Evolutionary conservation across 768 basidiomycete species (phyloP).

Genomic region (Dioszegia aurantiaca): DNA sequence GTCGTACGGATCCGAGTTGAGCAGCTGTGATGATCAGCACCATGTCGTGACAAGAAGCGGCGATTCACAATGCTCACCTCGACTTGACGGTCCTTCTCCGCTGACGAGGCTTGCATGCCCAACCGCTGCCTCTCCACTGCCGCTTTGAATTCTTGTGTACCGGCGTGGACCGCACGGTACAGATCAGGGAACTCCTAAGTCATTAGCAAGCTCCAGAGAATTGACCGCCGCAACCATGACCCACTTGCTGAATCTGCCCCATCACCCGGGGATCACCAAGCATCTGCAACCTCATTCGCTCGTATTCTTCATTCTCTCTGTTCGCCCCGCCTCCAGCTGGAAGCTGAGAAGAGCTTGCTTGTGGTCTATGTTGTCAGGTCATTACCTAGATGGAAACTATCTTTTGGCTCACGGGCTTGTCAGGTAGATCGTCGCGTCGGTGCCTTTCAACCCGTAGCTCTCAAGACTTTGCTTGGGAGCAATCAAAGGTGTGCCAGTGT

Average conservation of each 20-base stretch:
- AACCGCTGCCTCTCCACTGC: slow-evolving; percentile 54
- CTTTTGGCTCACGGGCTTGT: slow-evolving; percentile 33
- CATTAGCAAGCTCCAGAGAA: not conserved
- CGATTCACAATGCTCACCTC: slow-evolving; percentile 25
- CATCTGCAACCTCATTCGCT: slow-evolving; percentile 84
- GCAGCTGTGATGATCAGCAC: slow-evolving; percentile 50
- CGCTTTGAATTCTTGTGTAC: slow-evolving; percentile 72
- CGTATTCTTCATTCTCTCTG: slow-evolving; percentile 46
- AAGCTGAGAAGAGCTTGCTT: not conserved
- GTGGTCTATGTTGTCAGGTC: slow-evolving; percentile 4
- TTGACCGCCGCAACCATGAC: slow-evolving; percentile 28
- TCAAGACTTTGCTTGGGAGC: slow-evolving; percentile 29
- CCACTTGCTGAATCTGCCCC: slow-evolving; percentile 67
- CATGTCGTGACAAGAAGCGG: not conserved
- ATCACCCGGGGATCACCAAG: slow-evolving; percentile 80
- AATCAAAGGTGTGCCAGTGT: slow-evolving; percentile 35
- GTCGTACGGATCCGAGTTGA: slow-evolving; percentile 87
- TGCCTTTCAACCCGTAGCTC: slow-evolving; percentile 44
- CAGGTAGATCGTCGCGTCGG: slow-evolving; percentile 40
- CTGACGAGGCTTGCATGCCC: slow-evolving; percentile 40
- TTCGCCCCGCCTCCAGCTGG: not conserved
- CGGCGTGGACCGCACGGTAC: slow-evolving; percentile 64
- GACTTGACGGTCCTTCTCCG: slow-evolving; percentile 60
- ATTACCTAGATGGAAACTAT: not conserved
- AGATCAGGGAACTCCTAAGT: slow-evolving; percentile 75